phyloP scores from a whole-genome alignment of 2,329 filamentous ascomycete species.

The Colletotrichum sp. region DNA sequence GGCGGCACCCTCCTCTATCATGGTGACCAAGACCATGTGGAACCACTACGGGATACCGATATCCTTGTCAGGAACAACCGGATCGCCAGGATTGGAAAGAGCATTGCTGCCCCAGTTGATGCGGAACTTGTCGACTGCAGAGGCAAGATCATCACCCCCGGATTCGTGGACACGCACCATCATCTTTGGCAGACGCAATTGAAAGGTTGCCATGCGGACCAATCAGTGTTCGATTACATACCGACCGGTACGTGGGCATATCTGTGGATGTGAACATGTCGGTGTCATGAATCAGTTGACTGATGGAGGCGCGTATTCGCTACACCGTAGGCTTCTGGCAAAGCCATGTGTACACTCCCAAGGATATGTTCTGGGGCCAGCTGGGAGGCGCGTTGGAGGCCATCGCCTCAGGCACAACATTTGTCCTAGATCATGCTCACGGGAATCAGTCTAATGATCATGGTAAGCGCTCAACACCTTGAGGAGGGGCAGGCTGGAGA shows the following conservation, averaged over 20 bases:
- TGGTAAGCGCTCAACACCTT: neutral
- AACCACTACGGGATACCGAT: neutral
- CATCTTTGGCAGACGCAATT: neutral
- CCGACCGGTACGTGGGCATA: neutral
- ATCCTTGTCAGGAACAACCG: neutral
- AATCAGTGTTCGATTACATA: neutral
- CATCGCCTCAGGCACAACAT: conserved; percentile 29
- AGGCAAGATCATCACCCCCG: neutral
- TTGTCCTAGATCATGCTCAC: neutral
- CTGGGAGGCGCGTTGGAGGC: conserved; percentile 43
- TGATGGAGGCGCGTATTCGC: neutral
- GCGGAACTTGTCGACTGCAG: neutral
- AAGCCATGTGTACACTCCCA: neutral
- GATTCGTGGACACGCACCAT: neutral
- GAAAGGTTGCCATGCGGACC: neutral
- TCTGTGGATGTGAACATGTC: neutral
- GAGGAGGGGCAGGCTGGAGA: neutral
- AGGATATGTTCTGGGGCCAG: conserved; percentile 52
- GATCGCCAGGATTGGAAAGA: neutral
- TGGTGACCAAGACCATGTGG: neutral
- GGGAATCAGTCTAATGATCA: neutral
- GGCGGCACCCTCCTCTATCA: neutral
- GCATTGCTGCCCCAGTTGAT: neutral
- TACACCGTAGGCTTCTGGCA: neutral
- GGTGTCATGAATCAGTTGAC: neutral